These are phyloP conservation scores for Plasmodium malariae DNA, from an alignment of 169 alveolate species.

Conservation along the genomic window DNA sequence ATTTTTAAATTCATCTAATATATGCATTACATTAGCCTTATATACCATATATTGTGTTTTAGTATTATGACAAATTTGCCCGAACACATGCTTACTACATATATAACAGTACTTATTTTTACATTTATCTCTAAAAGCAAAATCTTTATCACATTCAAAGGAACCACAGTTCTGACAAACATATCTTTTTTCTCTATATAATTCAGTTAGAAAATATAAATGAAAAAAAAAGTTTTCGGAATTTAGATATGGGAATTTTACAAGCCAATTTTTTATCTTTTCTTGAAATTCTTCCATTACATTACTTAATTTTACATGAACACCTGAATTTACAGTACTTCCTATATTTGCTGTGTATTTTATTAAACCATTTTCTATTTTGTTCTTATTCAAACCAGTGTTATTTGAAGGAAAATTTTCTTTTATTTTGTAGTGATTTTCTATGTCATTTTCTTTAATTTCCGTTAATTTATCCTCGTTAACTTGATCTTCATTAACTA, in stretches of 20 bases:
- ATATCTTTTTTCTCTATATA: constrained; percentile 30
- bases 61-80: constrained; percentile 37
- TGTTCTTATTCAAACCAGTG: too few relatives aligned
- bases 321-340: too few relatives aligned
- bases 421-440: too few relatives aligned
- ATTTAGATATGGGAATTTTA: constrained; percentile 55
- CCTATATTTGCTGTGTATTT: too few relatives aligned
- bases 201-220: constrained; percentile 54
- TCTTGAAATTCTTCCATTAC: constrained; percentile 34
- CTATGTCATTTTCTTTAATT: too few relatives aligned
- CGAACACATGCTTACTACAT: constrained; percentile 23
- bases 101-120: constrained; percentile 38
- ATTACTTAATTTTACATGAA: neutral
- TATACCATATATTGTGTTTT: constrained; percentile 24
- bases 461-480: too few relatives aligned
- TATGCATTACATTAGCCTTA: neutral
- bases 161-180: constrained; percentile 70
- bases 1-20: neutral
- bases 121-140: constrained; percentile 1
- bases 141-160: constrained; percentile 28
- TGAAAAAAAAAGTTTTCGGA: constrained; percentile 71
- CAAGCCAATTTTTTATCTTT: constrained; percentile 53
- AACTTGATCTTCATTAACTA: too few relatives aligned
- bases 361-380: too few relatives aligned
- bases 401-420: too few relatives aligned